Base-by-base conservation (phyloP, 148 eudicot species). In the Rhododendron ferrugineum region DNA sequence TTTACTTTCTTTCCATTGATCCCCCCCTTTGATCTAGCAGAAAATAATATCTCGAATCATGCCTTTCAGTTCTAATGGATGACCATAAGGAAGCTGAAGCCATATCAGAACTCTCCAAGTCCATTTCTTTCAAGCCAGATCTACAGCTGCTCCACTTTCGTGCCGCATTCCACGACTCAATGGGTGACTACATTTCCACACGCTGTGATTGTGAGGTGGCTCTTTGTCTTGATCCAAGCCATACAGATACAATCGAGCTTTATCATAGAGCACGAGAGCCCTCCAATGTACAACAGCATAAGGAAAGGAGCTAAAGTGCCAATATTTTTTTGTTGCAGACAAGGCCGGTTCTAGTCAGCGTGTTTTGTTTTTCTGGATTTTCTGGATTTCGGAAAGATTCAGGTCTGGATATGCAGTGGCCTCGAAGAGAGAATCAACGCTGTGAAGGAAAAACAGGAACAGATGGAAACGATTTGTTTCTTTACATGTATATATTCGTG, bases 71-170 rank as follows among this genome's bases (percentile, higher is more conserved):
- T 68, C 84, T 93, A 54, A 93, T 93, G 95, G 93, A 93, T 89
- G 95, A 93, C 32, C 32, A 32, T 32, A 32, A 32, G 32, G 32
- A 93, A 88, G 92, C 89, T 8, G 93, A 93, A 85, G 95, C 95
- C 60, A 91, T 93, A 23, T 85, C 83, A 46, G 95, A 92, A 86
- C 92, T 93, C 42, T 88, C 95, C 64, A 90, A 70, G 68, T 93
- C 93, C 85, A 91, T 93, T 85, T 86, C 91, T 85, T 93, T 93
- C 88, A 93, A 90, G 86, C 93, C 93, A 4, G 95, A 93, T 85
- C 84, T 91, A 88, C 95, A 91, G 80, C 91, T 93, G 37, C 90
- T 93, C 56, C 93, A 93, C 90, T 93, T 93, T 20, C 88, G 95
- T 82, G 95, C 95, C 58, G 92, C 95, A 82, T 93, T 93, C 86